A percentile compares a stretch with the other conserved stretches of the same genome.
Conservation (phyloP, 257 asterid genomes). For the Penstemon eatonii region DNA sequence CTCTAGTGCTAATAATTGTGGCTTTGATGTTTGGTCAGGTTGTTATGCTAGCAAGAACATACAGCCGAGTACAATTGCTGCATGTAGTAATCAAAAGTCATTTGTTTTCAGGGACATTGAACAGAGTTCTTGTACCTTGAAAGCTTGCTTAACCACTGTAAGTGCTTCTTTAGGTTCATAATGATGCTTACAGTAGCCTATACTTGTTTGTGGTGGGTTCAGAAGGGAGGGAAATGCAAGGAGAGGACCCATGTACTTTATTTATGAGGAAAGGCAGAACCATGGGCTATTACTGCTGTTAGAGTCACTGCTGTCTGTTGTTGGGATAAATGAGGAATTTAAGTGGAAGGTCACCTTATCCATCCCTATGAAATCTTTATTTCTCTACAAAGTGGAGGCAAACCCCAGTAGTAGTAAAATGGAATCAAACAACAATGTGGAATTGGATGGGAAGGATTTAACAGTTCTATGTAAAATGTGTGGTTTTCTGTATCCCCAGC, state of each 20-base stretch:
- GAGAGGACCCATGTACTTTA: constrained; percentile 6
- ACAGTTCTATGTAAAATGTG: neutral
- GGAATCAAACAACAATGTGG: neutral
- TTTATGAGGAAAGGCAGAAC: constrained; percentile 20
- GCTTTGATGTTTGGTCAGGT: constrained; percentile 43
- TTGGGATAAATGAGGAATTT: neutral
- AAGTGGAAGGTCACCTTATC: constrained; percentile 8
- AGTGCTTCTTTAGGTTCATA: constrained; percentile 34
- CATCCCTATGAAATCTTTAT: neutral
- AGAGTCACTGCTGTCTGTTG: too few relatives aligned
- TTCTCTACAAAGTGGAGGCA: constrained; percentile 7
- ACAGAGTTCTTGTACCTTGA: constrained; percentile 40
- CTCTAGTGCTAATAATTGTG: constrained; percentile 19
- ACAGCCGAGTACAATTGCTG: constrained; percentile 37
- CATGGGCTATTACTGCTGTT: too few relatives aligned
- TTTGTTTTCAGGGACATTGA: constrained; percentile 35
- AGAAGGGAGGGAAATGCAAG: constrained; percentile 3
- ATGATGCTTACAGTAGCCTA: constrained; percentile 13
- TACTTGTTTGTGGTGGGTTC: constrained; percentile 20
- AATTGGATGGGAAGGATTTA: constrained; percentile 9
- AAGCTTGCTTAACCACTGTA: constrained; percentile 65
- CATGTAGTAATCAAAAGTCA: constrained; percentile 33
- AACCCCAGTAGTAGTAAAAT: neutral
- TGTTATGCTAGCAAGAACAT: constrained; percentile 35
- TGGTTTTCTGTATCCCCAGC: neutral